Evolutionary conservation across 805 yeast species (phyloP), one percentile per base, ranked within the genome.

Genomic region (Lipomyces mesembrius): DNA sequence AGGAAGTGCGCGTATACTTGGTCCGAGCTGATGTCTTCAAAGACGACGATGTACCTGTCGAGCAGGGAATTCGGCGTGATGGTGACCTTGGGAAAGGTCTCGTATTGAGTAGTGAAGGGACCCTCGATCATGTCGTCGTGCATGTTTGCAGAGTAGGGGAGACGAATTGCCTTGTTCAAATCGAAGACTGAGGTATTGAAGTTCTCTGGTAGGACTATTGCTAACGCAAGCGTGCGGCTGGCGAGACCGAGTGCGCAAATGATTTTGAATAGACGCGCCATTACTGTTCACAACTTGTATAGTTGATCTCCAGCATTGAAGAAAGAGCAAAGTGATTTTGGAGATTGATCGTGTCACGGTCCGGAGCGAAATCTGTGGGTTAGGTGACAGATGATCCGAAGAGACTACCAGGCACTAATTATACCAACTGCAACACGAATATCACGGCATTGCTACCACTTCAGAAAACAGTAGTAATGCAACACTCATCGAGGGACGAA

Each of bases 31-130:
- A 11, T 29, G 61, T 29, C 49, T 17, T 39, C 49, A 25, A 58
- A 58, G 9, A 58, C 61, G 54, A 58, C 22, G 54, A 58, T 54
- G 39, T 54, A 54, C 39, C 57, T 12, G 57, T 54, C 57, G 22
- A 54, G 37, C 35, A 54, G 49, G 5, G 49, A 29, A n/a, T 25
- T 25, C 35, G 57, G 57, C 1, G 20, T 11, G 25, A 54, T 54
- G 20, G 34, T 12, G 57, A 54, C 5, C 27, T 22, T 43, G 57
- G 57, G 37, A 43, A n/a, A 25, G 27, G 34, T 1, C 46, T 56
- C 49, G 49, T 39, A 20, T 2, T 20, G 46, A 7, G 49, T 35
- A 17, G 59, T 56, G 43, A 56, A 20, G 14, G 59, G 59, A 46
- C 59, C 59, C 29, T 56, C 59, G 34, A 56, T n/a, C 49, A 43